Base-by-base conservation (phyloP, 768 basidiomycete species). In the Boletus patriciae region DNA sequence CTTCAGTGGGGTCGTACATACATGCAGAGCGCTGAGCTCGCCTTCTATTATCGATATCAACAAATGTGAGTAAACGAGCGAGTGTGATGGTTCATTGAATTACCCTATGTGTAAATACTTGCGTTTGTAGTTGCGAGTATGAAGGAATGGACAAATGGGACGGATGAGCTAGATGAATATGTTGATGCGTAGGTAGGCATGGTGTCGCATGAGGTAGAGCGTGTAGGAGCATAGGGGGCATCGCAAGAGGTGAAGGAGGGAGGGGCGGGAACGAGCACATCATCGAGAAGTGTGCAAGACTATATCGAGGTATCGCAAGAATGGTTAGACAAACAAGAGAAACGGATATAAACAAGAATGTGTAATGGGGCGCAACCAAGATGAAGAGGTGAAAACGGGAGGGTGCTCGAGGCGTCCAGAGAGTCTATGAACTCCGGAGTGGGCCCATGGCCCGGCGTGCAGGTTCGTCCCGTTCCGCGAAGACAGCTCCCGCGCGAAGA, bases 361-460 rank as follows among this genome's bases (percentile, higher is more conserved):
- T 51, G 49, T 46, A 52, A 43, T 15, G 25, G 38, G 50, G 41
- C 33, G 11, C 53, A 53, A 29, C 44, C 41, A 19, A 16, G 23
- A 42, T 4, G 8, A 7, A n/a, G 16, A 11, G 13, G 33, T 21
- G 19, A 12, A 31, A 23, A 37, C 18, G 3, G 4, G n/a, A n/a
- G 11, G 31, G 15, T 10, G 7, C 16, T 38, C 16, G 3, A 29
- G 18, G 3, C 10, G 12, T 58, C 19, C 6, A 12, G 37, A 6
- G 34, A 34, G 13, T 36, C 36, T 62, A 68, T 43, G 59, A 46
- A 18, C 63, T 63, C 36, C 68, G 65, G 29, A 44, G 41, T 23
- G 70, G 72, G 6, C 70, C 72, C 58, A 72, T 59, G n/a, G 70
- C 70, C 18, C 70, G 53, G 29, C 70, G 66, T 16, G 56, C 60